phyloP scores from a whole-genome alignment of 768 basidiomycete species.

The Lyophyllum atratum region DNA sequence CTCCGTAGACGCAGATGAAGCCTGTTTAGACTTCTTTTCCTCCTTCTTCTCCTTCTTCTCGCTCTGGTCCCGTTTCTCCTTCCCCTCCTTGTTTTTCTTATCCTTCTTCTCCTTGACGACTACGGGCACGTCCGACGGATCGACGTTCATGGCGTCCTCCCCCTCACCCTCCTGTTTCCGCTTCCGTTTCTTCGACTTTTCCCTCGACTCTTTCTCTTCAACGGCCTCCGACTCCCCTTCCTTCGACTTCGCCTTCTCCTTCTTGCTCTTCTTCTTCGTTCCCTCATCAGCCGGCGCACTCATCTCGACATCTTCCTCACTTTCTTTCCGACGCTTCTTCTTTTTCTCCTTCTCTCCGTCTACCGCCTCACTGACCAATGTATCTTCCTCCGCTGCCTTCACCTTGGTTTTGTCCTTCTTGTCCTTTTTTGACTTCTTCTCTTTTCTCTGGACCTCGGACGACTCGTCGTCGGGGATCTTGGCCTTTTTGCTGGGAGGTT shows the following conservation, averaged over 20 bases:
- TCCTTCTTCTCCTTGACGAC: conserved; percentile 14
- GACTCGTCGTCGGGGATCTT: conserved; percentile 26
- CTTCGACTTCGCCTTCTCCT: conserved; percentile 23
- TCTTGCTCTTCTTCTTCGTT: conserved; percentile 25
- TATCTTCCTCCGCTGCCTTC: conserved; percentile 21
- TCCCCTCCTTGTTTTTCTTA: conserved; percentile 13
- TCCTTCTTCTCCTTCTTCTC: conserved; percentile 24
- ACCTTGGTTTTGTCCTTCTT: conserved; percentile 14
- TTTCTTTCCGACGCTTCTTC: conserved; percentile 22
- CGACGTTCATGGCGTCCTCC: conserved; percentile 18
- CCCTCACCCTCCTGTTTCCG: conserved; percentile 13
- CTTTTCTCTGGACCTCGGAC: conserved; percentile 22
- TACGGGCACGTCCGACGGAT: conserved; percentile 15
- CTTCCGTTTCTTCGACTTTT: conserved; percentile 21
- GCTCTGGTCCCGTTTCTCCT: conserved; percentile 36
- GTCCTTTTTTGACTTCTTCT: conserved; percentile 33
- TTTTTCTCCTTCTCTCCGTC: conserved; percentile 15
- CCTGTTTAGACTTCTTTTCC: conserved; percentile 21
- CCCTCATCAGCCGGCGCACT: conserved; percentile 18
- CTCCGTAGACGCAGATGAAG: conserved; percentile 16
- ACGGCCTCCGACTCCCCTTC: conserved; percentile 18
- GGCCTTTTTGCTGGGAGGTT: conserved; percentile 29
- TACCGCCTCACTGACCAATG: conserved; percentile 12
- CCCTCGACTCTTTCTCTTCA: conserved; percentile 6
- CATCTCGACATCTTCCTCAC: conserved; percentile 21